Evolutionary conservation across 768 basidiomycete species (phyloP).

Genomic region (Tubosaeta sp.): DNA sequence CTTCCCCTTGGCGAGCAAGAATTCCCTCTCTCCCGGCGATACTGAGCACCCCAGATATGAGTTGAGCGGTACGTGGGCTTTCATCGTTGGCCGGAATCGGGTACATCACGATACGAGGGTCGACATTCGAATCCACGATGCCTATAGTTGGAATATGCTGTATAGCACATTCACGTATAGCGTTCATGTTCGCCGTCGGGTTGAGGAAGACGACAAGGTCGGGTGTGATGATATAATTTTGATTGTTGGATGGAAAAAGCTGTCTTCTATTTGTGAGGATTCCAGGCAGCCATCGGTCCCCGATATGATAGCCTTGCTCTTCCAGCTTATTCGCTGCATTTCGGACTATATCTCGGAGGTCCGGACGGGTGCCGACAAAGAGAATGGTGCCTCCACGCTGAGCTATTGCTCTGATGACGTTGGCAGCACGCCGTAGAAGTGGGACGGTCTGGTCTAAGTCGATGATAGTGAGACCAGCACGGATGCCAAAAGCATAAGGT

Average conservation of each 20-base stretch:
- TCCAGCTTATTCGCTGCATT: constrained; percentile 80
- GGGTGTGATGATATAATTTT: constrained; percentile 59
- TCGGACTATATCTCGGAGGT: constrained; percentile 68
- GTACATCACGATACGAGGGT: constrained; percentile 96
- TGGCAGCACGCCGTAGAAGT: constrained; percentile 84
- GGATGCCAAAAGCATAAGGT: constrained; percentile 89
- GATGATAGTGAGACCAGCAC: constrained; percentile 87
- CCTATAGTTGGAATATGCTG: constrained; percentile 92
- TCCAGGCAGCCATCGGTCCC: constrained; percentile 92
- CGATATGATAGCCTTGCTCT: constrained; percentile 77
- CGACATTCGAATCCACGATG: constrained; percentile 91
- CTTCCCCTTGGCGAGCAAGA: constrained; percentile 38
- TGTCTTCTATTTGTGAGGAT: constrained; percentile 83
- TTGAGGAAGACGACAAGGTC: constrained; percentile 92
- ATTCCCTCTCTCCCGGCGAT: constrained; percentile 80
- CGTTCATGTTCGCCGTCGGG: constrained; percentile 77
- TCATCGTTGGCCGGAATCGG: constrained; percentile 99
- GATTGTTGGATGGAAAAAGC: constrained; percentile 61
- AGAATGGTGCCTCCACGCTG: constrained; percentile 79
- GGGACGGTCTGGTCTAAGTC: constrained; percentile 94
- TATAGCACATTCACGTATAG: constrained; percentile 87
- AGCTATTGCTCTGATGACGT: constrained; percentile 79
- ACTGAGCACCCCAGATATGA: constrained; percentile 86
- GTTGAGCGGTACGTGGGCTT: constrained; percentile 82
- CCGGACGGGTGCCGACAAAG: constrained; percentile 85